A percentile compares a stretch with the other conserved stretches of the same genome.
Conservation (phyloP, 768 basidiomycete species). For the Suillus placidus region DNA sequence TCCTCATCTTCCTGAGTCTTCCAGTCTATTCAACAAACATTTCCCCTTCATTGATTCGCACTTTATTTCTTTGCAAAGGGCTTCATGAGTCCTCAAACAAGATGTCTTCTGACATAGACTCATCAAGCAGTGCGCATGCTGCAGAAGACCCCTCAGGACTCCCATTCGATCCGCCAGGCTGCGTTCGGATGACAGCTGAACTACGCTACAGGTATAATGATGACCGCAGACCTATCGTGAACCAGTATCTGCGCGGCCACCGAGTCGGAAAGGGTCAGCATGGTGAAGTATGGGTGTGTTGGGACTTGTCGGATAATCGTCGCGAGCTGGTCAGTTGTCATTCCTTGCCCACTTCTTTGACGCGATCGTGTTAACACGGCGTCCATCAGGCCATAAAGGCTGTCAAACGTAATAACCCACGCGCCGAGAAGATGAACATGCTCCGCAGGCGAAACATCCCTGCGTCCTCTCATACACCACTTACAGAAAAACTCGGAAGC, state of each 20-base stretch:
- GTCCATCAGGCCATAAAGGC: conserved; percentile 73
- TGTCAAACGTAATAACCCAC: conserved; percentile 71
- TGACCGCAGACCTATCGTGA: conserved; percentile 58
- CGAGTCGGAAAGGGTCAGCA: conserved; percentile 89
- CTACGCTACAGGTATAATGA: conserved; percentile 44
- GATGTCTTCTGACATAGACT: conserved; percentile 27
- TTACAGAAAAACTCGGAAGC: conserved; percentile 70
- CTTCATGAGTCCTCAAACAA: conserved; percentile 33
- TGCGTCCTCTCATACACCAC: conserved; percentile 47
- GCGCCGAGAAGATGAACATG: conserved; percentile 63
- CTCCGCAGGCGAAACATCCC: conserved; percentile 52
- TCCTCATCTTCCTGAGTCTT: conserved; percentile 25
- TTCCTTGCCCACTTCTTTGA: conserved; percentile 11
- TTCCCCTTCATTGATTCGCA: conserved; percentile 12
- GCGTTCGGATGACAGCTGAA: conserved; percentile 53
- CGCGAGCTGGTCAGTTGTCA: conserved; percentile 47
- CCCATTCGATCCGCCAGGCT: conserved; percentile 43
- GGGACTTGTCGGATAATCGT: conserved; percentile 49
- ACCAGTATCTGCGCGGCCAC: conserved; percentile 81
- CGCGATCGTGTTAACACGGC: conserved; percentile 8
- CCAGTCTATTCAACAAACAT: conserved; percentile 28
- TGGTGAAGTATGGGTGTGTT: conserved; percentile 83
- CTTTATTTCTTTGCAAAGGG: conserved; percentile 12
- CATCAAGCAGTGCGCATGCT: conserved; percentile 34
- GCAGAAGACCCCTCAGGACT: conserved; percentile 34